Conservation (phyloP, 1,284 basidiomycete species). For the Cryptococcus maquisensis region DNA sequence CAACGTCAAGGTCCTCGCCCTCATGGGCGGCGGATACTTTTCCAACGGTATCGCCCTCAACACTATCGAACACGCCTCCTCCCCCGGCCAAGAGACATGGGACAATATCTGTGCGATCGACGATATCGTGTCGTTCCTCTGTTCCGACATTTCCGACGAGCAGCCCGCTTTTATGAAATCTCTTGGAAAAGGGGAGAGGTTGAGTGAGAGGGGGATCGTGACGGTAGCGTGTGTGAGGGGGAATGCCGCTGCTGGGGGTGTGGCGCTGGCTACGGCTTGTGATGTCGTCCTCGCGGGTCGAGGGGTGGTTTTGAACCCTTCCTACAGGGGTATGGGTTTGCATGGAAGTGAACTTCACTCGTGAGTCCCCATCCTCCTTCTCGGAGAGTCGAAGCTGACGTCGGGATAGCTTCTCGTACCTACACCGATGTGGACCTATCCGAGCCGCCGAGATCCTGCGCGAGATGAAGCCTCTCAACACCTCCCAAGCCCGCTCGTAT, state of each 20-base stretch:
- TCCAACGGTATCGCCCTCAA: constrained; percentile 53
- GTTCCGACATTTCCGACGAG: constrained; percentile 29
- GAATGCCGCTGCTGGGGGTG: constrained; percentile 52
- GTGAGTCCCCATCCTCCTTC: constrained; percentile 18
- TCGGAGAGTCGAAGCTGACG: background rate
- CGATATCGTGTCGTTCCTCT: constrained; percentile 46
- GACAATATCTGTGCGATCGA: constrained; percentile 52
- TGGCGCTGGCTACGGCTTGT: constrained; percentile 51
- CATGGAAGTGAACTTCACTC: constrained; percentile 52
- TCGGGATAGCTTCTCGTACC: constrained; percentile 40
- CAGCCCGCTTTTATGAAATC: constrained; percentile 39
- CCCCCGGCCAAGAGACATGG: constrained; percentile 51
- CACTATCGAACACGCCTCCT: constrained; percentile 48
- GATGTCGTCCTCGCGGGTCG: constrained; percentile 48
- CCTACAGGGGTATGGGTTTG: constrained; percentile 51
- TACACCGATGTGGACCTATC: constrained; percentile 42
- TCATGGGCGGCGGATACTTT: constrained; percentile 51
- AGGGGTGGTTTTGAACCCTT: constrained; percentile 50
- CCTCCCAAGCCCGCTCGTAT: constrained; percentile 27
- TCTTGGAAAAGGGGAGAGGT: constrained; percentile 18
- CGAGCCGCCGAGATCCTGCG: constrained; percentile 40
- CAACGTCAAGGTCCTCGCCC: constrained; percentile 43
- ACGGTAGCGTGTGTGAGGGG: constrained; percentile 51
- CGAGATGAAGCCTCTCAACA: constrained; percentile 50
- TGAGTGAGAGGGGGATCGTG: constrained; percentile 47